phyloP scores from a whole-genome alignment of 2,329 filamentous ascomycete species.

The Phyllosticta citrichinensis region DNA sequence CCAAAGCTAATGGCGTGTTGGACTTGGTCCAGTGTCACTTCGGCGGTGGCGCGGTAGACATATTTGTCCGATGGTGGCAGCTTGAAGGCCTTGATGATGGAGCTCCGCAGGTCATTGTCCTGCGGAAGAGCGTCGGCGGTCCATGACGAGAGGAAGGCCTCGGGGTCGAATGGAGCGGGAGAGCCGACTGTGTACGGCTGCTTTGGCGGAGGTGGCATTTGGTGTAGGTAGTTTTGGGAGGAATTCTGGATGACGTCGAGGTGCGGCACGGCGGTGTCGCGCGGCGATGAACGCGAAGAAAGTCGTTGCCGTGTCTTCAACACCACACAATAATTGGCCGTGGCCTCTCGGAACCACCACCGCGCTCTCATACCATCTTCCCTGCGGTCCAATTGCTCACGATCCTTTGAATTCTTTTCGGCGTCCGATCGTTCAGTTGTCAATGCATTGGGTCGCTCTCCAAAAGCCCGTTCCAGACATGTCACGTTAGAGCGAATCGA shows the following conservation, averaged over 20 bases:
- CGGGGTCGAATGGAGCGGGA: constrained; percentile 32
- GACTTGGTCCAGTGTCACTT: constrained; percentile 40
- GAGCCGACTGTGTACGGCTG: constrained; percentile 5
- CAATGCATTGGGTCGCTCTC: too few species aligned
- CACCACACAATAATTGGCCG: neutral
- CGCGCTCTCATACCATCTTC: neutral
- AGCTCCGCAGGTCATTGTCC: constrained; percentile 35
- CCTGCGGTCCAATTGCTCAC: neutral
- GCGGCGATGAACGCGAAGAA: neutral
- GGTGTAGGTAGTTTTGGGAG: neutral
- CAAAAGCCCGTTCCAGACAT: too few species aligned
- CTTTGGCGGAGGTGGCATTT: constrained; percentile 4
- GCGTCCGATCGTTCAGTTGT: too few species aligned
- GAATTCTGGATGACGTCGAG: neutral
- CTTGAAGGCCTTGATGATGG: constrained; percentile 39
- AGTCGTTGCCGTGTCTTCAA: neutral
- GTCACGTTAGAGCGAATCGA: too few species aligned
- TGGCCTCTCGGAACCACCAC: neutral
- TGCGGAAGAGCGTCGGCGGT: constrained; percentile 26
- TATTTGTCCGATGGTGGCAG: constrained; percentile 38
- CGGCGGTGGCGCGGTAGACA: constrained; percentile 41
- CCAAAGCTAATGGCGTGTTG: constrained; percentile 41
- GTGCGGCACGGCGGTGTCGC: neutral
- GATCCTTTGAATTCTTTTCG: too few species aligned
- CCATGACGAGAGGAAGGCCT: constrained; percentile 36